These are phyloP conservation scores for Gigaspora rosea DNA, from an alignment of 192 early-diverging fungal genomes.

Conservation along the genomic window DNA sequence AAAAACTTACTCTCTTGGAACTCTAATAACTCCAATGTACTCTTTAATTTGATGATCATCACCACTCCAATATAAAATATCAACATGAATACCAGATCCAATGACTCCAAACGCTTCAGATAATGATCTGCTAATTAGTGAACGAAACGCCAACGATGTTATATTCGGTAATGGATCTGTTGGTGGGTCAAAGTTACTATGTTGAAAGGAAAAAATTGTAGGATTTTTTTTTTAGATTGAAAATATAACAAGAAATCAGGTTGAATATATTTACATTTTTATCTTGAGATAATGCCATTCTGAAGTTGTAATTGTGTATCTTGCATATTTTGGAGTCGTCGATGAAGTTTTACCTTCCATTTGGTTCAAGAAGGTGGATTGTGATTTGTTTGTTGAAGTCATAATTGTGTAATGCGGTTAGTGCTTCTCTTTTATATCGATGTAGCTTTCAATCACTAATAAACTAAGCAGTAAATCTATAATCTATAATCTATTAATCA, in stretches of 20 bases:
- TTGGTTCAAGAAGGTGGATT: too few relatives aligned
- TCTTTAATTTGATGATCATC: background rate
- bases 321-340: background rate
- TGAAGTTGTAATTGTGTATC: conserved; percentile 16
- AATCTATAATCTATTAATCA: too few relatives aligned
- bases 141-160: background rate
- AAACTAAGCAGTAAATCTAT: too few relatives aligned
- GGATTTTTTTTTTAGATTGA: conserved; percentile 11
- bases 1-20: conserved; percentile 11
- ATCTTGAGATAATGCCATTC: conserved; percentile 24
- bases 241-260: conserved; percentile 11
- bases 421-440: too few relatives aligned
- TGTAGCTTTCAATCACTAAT: too few relatives aligned
- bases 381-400: too few relatives aligned
- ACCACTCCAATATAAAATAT: conserved; percentile 23
- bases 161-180: background rate
- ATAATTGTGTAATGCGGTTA: too few relatives aligned
- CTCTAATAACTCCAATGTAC: conserved; percentile 4
- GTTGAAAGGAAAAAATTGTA: background rate
- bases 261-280: conserved; percentile 8
- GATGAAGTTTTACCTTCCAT: background rate
- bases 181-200: conserved; percentile 10
- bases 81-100: conserved; percentile 17
- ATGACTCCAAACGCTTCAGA: background rate
- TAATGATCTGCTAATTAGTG: conserved; percentile 20